These are phyloP conservation scores for Coccinonectria pachysandricola DNA, from an alignment of 2,329 filamentous ascomycete genomes.

Conservation along the genomic window DNA sequence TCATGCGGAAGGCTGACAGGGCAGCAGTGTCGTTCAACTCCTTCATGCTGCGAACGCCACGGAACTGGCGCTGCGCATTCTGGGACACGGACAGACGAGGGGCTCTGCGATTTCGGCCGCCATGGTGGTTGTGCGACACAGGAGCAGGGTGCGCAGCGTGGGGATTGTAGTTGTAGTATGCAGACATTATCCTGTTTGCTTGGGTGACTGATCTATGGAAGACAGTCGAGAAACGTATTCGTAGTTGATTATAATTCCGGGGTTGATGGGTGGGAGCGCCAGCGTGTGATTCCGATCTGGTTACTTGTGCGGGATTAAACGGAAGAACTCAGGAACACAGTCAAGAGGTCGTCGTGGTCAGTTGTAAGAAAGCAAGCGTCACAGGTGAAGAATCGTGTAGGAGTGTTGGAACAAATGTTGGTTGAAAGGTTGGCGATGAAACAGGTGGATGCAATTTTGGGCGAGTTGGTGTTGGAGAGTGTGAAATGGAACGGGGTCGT, in stretches of 20 bases:
- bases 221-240: conserved; percentile 2
- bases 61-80: conserved; percentile 78
- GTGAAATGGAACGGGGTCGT: not conserved
- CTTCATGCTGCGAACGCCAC: conserved; percentile 75
- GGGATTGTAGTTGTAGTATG: conserved; percentile 52
- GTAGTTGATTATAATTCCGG: conserved; percentile 1
- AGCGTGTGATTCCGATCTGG: conserved; percentile 6
- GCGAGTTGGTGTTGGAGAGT: too few relatives aligned
- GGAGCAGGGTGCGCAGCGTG: conserved; percentile 50
- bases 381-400: not conserved
- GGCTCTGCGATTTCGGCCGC: conserved; percentile 73
- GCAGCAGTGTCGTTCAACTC: conserved; percentile 71
- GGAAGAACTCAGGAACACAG: not conserved
- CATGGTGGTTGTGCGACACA: conserved; percentile 67
- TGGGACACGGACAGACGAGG: conserved; percentile 72
- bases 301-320: conserved; percentile 21
- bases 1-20: conserved; percentile 67
- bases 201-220: conserved; percentile 1
- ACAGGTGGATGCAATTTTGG: too few relatives aligned
- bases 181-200: conserved; percentile 41
- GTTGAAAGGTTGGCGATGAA: too few relatives aligned
- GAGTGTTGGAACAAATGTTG: too few relatives aligned
- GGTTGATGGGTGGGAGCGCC: conserved; percentile 6
- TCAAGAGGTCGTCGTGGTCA: conserved; percentile 10
- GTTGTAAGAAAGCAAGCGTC: conserved; percentile 6